A percentile compares a stretch with the other conserved stretches of the same genome.
Conservation (phyloP, 805 yeast genomes). For the Lachancea lanzarotensis region DNA sequence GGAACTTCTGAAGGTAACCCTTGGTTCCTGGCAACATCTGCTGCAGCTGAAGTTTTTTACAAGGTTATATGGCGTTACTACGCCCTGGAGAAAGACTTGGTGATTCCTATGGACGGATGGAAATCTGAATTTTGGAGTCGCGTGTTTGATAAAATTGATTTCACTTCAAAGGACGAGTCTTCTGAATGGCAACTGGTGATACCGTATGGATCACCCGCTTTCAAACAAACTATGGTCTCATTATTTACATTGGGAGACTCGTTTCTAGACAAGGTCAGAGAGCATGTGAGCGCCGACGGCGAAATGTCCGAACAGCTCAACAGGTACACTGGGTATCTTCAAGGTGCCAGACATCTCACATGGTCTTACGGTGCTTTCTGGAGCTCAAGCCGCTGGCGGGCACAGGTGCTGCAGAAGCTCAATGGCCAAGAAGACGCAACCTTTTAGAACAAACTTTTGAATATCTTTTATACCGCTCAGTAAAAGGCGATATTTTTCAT, state of each 20-base stretch:
- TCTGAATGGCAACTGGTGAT: slow-evolving; percentile 15
- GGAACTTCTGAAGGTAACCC: slow-evolving; percentile 79
- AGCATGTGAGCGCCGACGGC: slow-evolving; percentile 51
- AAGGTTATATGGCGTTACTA: slow-evolving; percentile 44
- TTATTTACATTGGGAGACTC: slow-evolving; percentile 59
- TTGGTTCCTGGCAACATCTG: slow-evolving; percentile 78
- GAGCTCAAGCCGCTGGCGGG: slow-evolving; percentile 62
- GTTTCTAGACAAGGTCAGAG: slow-evolving; percentile 50
- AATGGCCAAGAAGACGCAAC: background rate
- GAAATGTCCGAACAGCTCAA: slow-evolving; percentile 92
- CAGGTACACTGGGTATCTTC: slow-evolving; percentile 71
- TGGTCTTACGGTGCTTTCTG: slow-evolving; percentile 85
- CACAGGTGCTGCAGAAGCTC: slow-evolving; percentile 24
- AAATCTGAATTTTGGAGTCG: slow-evolving; percentile 24
- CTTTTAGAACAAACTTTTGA: background rate
- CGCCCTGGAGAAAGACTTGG: slow-evolving; percentile 37
- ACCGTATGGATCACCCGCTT: slow-evolving; percentile 36
- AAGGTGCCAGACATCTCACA: slow-evolving; percentile 81
- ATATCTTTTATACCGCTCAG: background rate
- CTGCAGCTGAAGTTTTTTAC: slow-evolving; percentile 60
- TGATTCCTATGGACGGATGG: slow-evolving; percentile 29
- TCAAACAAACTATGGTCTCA: slow-evolving; percentile 38
- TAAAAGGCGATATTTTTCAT: too few relatives aligned
- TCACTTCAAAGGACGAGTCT: background rate
- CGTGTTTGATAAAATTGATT: slow-evolving; percentile 14